Conservation (phyloP, 805 yeast species). For the Teunomyces stri region DNA sequence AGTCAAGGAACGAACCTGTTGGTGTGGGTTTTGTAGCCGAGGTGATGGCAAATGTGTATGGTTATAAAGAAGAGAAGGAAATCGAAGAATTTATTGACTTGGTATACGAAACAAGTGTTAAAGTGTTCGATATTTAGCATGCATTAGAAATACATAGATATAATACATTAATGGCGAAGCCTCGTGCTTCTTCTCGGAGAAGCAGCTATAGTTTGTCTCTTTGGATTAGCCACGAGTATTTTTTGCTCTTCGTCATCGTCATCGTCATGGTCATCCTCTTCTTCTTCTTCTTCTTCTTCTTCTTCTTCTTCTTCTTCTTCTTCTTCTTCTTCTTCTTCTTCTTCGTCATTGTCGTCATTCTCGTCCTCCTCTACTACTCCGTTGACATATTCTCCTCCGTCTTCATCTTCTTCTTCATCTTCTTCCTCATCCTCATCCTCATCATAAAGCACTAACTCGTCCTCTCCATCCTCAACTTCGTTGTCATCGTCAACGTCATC, state of each 20-base stretch:
- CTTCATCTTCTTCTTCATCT: slow-evolving; percentile 4
- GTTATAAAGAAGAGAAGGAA: slow-evolving; percentile 24
- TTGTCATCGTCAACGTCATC: slow-evolving; percentile 14
- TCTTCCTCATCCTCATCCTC: slow-evolving; percentile 17
- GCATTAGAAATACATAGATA: slow-evolving; percentile 1
- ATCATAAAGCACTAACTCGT: slow-evolving; percentile 9
- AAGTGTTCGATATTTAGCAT: slow-evolving; percentile 21
- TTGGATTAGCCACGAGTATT: background rate
- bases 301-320: background rate
- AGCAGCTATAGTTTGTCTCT: background rate
- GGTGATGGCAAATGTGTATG: slow-evolving; percentile 33
- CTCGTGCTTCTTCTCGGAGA: slow-evolving; percentile 5
- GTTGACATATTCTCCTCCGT: slow-evolving; percentile 5
- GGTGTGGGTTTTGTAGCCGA: slow-evolving; percentile 77
- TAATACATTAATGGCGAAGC: slow-evolving; percentile 2
- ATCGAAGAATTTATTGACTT: slow-evolving; percentile 32
- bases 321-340: background rate
- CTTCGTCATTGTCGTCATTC: background rate
- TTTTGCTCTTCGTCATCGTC: background rate
- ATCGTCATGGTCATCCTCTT: background rate
- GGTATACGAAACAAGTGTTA: slow-evolving; percentile 35
- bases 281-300: background rate
- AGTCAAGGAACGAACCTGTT: slow-evolving; percentile 92
- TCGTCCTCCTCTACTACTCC: slow-evolving; percentile 1
- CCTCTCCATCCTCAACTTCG: slow-evolving; percentile 15